phyloP scores from a whole-genome alignment of 768 basidiomycete species.

The Kwoniella europaea region DNA sequence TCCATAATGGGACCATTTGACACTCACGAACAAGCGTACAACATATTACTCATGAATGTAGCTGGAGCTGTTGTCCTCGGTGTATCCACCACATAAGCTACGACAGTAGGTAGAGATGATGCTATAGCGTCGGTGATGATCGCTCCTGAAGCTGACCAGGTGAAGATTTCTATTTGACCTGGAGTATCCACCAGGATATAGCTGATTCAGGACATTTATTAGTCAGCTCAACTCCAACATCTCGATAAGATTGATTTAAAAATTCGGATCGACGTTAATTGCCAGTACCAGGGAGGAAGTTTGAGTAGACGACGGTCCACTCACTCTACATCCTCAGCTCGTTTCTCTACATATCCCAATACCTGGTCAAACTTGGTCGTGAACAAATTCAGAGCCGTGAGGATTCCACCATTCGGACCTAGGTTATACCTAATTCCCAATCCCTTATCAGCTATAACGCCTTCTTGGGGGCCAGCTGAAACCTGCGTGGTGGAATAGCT shows the following conservation, averaged over 20 bases:
- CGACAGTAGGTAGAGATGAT: conserved; percentile 86
- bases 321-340: conserved; percentile 85
- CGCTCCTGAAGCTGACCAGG: conserved; percentile 98
- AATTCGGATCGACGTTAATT: no score
- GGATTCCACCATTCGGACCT: conserved; percentile 95
- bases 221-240: neutral
- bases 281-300: no score
- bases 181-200: conserved; percentile 96
- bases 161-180: conserved; percentile 99
- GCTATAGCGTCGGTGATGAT: conserved; percentile 98
- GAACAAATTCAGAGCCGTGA: conserved; percentile 95
- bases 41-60: conserved; percentile 99
- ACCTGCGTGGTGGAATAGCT: conserved; percentile 57
- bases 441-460: neutral
- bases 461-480: neutral
- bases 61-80: conserved; percentile 87
- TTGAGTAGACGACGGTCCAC: conserved; percentile 48
- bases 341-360: conserved; percentile 83
- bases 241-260: no score
- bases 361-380: conserved; percentile 99
- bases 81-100: conserved; percentile 97
- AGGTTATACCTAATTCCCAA: conserved; percentile 78
- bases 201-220: conserved; percentile 61
- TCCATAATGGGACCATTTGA: neutral
- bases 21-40: conserved; percentile 93